phyloP scores from a whole-genome alignment of 306 rosid genomes.

The Gillenia trifoliata region DNA sequence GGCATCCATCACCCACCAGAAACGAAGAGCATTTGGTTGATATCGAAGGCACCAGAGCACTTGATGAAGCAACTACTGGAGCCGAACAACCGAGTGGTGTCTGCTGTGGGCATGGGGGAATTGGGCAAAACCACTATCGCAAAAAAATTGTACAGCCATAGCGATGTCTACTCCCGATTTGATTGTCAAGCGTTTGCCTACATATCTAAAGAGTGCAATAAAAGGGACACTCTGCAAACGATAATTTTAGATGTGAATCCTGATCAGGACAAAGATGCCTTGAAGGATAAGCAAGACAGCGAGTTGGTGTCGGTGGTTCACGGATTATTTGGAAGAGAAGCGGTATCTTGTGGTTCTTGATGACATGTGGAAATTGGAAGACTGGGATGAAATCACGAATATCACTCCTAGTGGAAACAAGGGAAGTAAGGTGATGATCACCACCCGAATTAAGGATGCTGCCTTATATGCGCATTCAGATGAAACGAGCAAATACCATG shows the following conservation, averaged over 20 bases:
- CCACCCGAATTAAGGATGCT: neutral
- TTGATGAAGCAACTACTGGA: neutral
- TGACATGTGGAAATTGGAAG: neutral
- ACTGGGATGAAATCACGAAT: neutral
- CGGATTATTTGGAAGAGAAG: neutral
- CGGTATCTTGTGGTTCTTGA: neutral
- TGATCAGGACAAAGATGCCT: neutral
- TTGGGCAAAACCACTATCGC: neutral
- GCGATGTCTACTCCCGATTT: neutral
- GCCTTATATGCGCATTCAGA: neutral
- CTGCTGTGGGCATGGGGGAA: conserved; percentile 1
- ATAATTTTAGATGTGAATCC: neutral
- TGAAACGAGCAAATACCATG: neutral
- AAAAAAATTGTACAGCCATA: neutral
- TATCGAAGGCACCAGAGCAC: neutral
- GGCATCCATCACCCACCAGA: neutral
- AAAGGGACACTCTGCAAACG: neutral
- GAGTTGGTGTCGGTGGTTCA: neutral
- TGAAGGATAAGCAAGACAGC: neutral
- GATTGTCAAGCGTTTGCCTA: neutral
- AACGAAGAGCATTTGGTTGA: neutral
- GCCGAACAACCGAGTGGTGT: neutral
- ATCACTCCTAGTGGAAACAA: neutral
- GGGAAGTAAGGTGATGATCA: neutral
- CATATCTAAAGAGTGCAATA: neutral